Evolutionary conservation across 140 eudicot genomes (phyloP), one percentile per base, ranked within the genome.

Genomic region (Flaveria floridana): DNA sequence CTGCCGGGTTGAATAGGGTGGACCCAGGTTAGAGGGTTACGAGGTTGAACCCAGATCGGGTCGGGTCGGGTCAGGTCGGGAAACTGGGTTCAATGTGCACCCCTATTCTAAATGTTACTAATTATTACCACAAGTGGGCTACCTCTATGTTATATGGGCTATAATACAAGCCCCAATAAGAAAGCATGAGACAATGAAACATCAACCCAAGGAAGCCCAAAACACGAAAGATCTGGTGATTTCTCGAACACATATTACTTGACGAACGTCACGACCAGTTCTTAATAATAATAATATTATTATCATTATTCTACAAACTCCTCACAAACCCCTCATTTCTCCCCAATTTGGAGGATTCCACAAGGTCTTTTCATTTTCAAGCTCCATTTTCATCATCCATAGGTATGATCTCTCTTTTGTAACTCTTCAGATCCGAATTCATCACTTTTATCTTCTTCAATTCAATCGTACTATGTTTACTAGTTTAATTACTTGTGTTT

Each of bases 391-490:
- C 59, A 10, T 52, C 59, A 5, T 16, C 20, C 0, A 2, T 7
- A 58, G 23, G 70, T 65, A 65, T 25, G 34, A 28, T 28, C 34
- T 28, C 3, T 4, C 34, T 28, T 65, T 13, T 63, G 19, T 18
- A 63, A 26, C 68, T 63, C 23, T 0, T 30, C 68, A 30, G 68
- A 63, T 63, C 68, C 46, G 12, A 13, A 63, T 30, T 15, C 67
- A 25, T 25, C 7, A 5, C 16, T n/a, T 7, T 63, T 65, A 65
- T 65, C 25, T 34, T 65, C 26, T 14, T 14, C 0, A 12, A 13
- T 62, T 28, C 12, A 14, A 3, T 62, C 12, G 30, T 62, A 28
- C 20, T 62, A 28, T 59, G 66, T 61, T 59, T 59, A 63, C 69
- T 34, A 12, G 46, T 63, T 30, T 0, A 15, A 5, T 63, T 63